phyloP scores from a whole-genome alignment of 1,284 basidiomycete species.

The Rugosomyces carneus region DNA sequence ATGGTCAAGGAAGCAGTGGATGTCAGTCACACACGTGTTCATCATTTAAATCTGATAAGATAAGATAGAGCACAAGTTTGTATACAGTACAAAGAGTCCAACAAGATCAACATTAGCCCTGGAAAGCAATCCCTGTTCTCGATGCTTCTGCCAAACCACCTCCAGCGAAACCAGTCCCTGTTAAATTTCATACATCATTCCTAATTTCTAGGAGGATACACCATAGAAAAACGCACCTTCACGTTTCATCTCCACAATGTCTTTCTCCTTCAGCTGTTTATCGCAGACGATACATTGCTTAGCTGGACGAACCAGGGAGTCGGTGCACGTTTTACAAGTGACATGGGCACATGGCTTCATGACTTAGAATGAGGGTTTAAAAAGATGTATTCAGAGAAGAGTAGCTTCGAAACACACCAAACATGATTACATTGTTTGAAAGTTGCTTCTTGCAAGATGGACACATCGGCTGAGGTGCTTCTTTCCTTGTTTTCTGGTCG shows the following conservation, averaged over 20 bases:
- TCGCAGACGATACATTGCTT: slow-evolving; percentile 85
- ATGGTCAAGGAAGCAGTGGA: neutral
- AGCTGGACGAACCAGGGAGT: slow-evolving; percentile 69
- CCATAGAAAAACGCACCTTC: slow-evolving; percentile 54
- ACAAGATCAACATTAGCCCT: slow-evolving; percentile 56
- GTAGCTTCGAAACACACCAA: slow-evolving; percentile 44
- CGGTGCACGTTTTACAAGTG: slow-evolving; percentile 80
- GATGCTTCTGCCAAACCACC: slow-evolving; percentile 85
- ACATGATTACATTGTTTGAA: slow-evolving; percentile 70
- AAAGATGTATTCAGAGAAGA: neutral
- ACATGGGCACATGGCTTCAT: slow-evolving; percentile 82
- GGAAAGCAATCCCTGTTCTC: slow-evolving; percentile 70
- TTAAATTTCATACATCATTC: neutral
- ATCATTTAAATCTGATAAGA: slow-evolving; percentile 12
- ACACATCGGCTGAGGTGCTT: slow-evolving; percentile 67
- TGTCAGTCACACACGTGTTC: slow-evolving; percentile 8
- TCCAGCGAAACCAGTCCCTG: slow-evolving; percentile 85
- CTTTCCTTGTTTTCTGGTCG: slow-evolving; percentile 35
- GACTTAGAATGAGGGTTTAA: slow-evolving; percentile 35
- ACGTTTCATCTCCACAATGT: slow-evolving; percentile 70
- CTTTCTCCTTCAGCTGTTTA: slow-evolving; percentile 49
- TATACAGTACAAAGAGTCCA: too few relatives aligned
- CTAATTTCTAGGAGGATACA: neutral
- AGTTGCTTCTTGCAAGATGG: slow-evolving; percentile 84
- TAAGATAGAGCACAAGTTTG: neutral